Base-by-base conservation (phyloP, 2,329 filamentous ascomycete species). In the Falciphora oryzae region DNA sequence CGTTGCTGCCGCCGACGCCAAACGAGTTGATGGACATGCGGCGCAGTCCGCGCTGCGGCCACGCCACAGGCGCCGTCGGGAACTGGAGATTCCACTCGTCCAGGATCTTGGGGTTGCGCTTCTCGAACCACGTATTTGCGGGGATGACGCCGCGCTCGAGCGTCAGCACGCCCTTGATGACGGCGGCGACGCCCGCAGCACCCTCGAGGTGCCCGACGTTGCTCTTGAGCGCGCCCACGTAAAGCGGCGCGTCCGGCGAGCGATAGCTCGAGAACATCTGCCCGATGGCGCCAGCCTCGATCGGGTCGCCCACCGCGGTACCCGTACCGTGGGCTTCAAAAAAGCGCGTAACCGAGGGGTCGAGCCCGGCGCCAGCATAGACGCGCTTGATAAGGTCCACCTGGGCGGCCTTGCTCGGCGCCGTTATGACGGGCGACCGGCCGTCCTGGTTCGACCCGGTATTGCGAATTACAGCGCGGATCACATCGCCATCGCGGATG, bases 271-370 rank as follows among this genome's bases (percentile, higher is more conserved):
- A 53, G 38, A 71, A 69, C n/a, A 63, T 38, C 16, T 63, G 59
- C 11, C 53, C 53, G 2, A 71, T 63, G 31, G 68, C 67, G 14
- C 67, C 65, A 4, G 69, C 68, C 59, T 71, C 70, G 1, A 66
- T 62, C 1, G 63, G 63, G 59, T 74, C 72, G 3, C 77, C 75
- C 28, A 71, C 73, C 3, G 69, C 68, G 0, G 78, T 80, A 6
- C 77, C 78, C 0, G 78, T 81, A 1, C 79, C 79, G 58, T 74
- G 76, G 6, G 73, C 70, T 65, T 78, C 76, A 28, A 77, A 71
- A 63, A 69, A 76, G n/a, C 56, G 35, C 1, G 70, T 71, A 1
- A 70, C 63, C 2, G 63, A 57, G 1, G 69, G 67, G 38, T 73
- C 67, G 4, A 75, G 69, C 4, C 71, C 77, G 0, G 76, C 73